Conservation (phyloP, 768 basidiomycete genomes). For the Cystofilobasidium macerans region DNA sequence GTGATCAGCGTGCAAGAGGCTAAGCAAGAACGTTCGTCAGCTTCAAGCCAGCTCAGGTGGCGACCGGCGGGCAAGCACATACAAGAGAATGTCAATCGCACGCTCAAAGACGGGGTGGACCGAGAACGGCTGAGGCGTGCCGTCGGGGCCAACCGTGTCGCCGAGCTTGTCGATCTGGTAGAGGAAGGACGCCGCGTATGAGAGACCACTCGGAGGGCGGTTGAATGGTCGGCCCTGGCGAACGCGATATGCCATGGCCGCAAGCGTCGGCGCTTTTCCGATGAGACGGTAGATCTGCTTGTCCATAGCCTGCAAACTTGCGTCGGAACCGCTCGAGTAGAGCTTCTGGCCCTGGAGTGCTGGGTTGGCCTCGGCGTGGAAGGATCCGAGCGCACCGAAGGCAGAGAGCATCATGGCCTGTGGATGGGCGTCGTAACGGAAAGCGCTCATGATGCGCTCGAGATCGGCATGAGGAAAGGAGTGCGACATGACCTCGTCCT, state of each 20-base stretch:
- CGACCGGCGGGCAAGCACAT: no score
- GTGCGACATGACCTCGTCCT: slow-evolving; percentile 69
- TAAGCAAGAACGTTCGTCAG: no score
- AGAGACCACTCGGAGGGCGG: slow-evolving; percentile 65
- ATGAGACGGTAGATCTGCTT: slow-evolving; percentile 51
- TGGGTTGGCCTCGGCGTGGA: slow-evolving; percentile 51
- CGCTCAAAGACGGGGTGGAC: slow-evolving; percentile 76
- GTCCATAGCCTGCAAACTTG: slow-evolving; percentile 60
- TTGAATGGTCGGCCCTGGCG: slow-evolving; percentile 84
- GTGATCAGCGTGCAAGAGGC: slow-evolving; percentile 78
- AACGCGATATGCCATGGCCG: slow-evolving; percentile 73
- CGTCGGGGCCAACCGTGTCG: slow-evolving; percentile 63
- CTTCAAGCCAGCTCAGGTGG: no score
- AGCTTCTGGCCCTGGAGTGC: slow-evolving; percentile 57
- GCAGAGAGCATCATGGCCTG: slow-evolving; percentile 38
- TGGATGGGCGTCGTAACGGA: slow-evolving; percentile 24
- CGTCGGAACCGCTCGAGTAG: slow-evolving; percentile 28
- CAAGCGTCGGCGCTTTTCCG: slow-evolving; percentile 24
- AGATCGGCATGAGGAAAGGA: slow-evolving; percentile 74
- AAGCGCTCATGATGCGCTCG: slow-evolving; percentile 30
- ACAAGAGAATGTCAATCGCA: slow-evolving; percentile 78
- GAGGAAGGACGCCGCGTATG: slow-evolving; percentile 72
- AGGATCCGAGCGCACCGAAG: slow-evolving; percentile 76
- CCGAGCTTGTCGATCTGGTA: slow-evolving; percentile 82
- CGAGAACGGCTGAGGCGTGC: no score